phyloP scores from a whole-genome alignment of 1,139 yeast species.

The Geotrichum reessii region DNA sequence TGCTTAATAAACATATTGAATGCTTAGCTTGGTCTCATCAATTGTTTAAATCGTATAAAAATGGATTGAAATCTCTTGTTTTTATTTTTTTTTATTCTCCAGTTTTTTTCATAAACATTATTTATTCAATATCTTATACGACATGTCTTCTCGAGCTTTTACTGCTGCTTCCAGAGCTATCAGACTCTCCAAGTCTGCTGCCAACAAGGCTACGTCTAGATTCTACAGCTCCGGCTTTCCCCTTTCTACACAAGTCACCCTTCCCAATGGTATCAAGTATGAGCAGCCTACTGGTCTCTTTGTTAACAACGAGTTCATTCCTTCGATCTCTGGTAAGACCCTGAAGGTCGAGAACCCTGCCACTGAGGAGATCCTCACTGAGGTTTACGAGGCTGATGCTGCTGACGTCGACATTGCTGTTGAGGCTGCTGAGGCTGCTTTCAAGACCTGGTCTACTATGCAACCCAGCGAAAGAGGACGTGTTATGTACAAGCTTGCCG shows the following conservation, averaged over 20 bases:
- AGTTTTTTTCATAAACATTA: background rate
- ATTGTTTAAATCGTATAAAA: background rate
- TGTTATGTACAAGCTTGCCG: conserved; percentile 48
- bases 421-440: conserved; percentile 63
- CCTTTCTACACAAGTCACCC: conserved; percentile 32
- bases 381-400: conserved; percentile 60
- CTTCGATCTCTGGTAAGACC: conserved; percentile 46
- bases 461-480: conserved; percentile 47
- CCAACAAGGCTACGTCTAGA: background rate
- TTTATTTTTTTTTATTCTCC: background rate
- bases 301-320: conserved; percentile 64
- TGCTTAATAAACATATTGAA: background rate
- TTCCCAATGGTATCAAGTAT: conserved; percentile 52
- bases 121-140: background rate
- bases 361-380: conserved; percentile 60
- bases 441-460: conserved; percentile 43
- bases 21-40: background rate
- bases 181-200: background rate
- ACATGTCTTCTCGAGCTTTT: background rate
- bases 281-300: conserved; percentile 74
- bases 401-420: conserved; percentile 77
- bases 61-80: background rate
- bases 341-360: conserved; percentile 59
- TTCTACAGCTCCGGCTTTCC: background rate
- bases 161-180: background rate